Percentiles rank a stretch among this genome's conserved stretches.
phyloP scores from a whole-genome alignment of 805 yeast species.

The Yamadazyma scolyti region DNA sequence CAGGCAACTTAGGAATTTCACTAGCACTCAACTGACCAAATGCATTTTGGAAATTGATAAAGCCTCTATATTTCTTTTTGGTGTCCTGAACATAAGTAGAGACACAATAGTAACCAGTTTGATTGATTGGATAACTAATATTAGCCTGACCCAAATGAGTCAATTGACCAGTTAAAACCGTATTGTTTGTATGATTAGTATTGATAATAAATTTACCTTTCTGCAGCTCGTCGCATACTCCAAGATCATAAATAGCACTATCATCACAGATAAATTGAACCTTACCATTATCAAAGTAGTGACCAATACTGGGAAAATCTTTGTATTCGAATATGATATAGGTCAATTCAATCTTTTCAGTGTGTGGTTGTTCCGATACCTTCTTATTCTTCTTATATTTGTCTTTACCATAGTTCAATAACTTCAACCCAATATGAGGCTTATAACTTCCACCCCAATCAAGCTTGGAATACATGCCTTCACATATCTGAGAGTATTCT shows the following conservation, averaged over 20 bases:
- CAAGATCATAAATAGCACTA: conserved; percentile 49
- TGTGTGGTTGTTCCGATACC: conserved; percentile 19
- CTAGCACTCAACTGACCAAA: conserved; percentile 87
- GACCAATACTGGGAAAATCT: conserved; percentile 71
- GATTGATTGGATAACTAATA: conserved; percentile 58
- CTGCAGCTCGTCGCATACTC: conserved; percentile 50
- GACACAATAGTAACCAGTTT: conserved; percentile 92
- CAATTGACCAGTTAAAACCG: conserved; percentile 55
- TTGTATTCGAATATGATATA: conserved; percentile 80
- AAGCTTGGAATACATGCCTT: conserved; percentile 83
- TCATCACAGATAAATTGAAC: conserved; percentile 69
- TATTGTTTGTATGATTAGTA: conserved; percentile 44
- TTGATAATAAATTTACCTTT: conserved; percentile 61
- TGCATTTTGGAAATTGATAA: conserved; percentile 85
- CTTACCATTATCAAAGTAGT: conserved; percentile 36
- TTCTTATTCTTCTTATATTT: conserved; percentile 22
- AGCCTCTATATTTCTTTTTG: conserved; percentile 51
- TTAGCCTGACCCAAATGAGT: conserved; percentile 57
- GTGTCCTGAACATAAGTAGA: conserved; percentile 54
- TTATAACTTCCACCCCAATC: conserved; percentile 83
- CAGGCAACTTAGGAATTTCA: conserved; percentile 86
- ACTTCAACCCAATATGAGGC: conserved; percentile 29
- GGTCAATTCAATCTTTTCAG: conserved; percentile 45
- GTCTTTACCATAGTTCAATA: conserved; percentile 24
- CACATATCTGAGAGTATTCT: conserved; percentile 62